These are phyloP conservation scores for Cucurbita moschata DNA, from an alignment of 306 rosid species.

Conservation along the genomic window DNA sequence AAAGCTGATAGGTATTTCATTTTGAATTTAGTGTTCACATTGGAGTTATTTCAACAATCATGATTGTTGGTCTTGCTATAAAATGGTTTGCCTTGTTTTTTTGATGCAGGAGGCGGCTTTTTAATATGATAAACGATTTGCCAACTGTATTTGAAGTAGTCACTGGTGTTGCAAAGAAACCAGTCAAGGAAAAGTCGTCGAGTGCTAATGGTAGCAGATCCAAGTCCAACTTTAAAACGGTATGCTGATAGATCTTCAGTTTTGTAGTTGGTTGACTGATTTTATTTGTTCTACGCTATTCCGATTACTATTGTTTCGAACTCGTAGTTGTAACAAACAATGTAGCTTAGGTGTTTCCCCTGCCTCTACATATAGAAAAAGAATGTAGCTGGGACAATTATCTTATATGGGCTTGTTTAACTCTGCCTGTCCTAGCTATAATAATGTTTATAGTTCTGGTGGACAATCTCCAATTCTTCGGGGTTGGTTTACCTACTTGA, in stretches of 20 bases:
- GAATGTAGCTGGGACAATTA: not conserved
- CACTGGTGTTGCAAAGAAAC: constrained; percentile 70
- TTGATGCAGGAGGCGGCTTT: constrained; percentile 59
- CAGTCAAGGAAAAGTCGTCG: constrained; percentile 68
- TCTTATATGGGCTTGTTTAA: not conserved
- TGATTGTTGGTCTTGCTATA: not conserved
- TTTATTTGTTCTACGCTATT: not conserved
- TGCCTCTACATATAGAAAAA: not conserved
- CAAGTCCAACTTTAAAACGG: constrained; percentile 57
- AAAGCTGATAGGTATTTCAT: constrained; percentile 53
- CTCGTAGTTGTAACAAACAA: not conserved
- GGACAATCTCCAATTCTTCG: not conserved
- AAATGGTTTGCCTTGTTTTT: not conserved
- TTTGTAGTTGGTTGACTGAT: not conserved
- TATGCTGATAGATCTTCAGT: constrained; percentile 14
- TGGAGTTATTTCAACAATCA: not conserved
- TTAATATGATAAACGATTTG: constrained; percentile 70
- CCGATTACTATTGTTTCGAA: not conserved
- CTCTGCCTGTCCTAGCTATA: not conserved
- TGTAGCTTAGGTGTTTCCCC: not conserved
- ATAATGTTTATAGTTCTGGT: not conserved
- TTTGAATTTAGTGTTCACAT: not conserved
- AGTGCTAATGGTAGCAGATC: constrained; percentile 56
- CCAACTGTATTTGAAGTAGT: constrained; percentile 78
- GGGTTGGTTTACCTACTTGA: no score